phyloP scores from a whole-genome alignment of 305 asterid species.

The Fraxinus sp. region DNA sequence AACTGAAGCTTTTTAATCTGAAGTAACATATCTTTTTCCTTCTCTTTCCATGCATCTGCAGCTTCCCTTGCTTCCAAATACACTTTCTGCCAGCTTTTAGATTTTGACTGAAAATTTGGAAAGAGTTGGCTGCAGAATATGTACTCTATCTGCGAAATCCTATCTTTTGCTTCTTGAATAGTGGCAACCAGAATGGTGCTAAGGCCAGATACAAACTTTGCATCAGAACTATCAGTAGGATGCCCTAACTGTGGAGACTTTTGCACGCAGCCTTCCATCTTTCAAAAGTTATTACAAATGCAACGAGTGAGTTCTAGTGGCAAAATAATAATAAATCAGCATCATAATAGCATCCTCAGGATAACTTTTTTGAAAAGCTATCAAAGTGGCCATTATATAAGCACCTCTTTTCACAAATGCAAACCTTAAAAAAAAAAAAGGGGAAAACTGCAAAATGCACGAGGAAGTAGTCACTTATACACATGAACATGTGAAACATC shows the following conservation, averaged over 20 bases:
- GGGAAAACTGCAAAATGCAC: background rate
- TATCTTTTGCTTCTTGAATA: constrained; percentile 82
- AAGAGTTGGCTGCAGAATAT: constrained; percentile 76
- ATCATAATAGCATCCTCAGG: background rate
- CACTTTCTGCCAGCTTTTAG: constrained; percentile 50
- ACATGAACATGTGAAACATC: background rate
- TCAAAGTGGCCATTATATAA: background rate
- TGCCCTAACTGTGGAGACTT: constrained; percentile 41
- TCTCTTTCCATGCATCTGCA: constrained; percentile 66
- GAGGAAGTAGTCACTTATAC: background rate
- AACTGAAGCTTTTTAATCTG: constrained; percentile 52
- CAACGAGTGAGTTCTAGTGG: background rate
- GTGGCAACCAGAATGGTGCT: constrained; percentile 85
- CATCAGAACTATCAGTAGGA: constrained; percentile 49
- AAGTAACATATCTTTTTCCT: constrained; percentile 51
- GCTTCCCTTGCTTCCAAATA: constrained; percentile 61
- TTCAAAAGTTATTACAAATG: constrained; percentile 3
- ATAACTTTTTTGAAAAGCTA: background rate
- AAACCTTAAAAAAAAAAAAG: background rate
- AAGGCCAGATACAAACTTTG: constrained; percentile 59
- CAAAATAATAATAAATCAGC: background rate
- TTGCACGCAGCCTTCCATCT: constrained; percentile 52
- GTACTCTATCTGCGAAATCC: constrained; percentile 84
- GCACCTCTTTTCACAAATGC: background rate
- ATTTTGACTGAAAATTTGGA: constrained; percentile 52